Base-by-base conservation (phyloP, 805 yeast genomes). In the Zygosaccharomyces gambellarensis region DNA sequence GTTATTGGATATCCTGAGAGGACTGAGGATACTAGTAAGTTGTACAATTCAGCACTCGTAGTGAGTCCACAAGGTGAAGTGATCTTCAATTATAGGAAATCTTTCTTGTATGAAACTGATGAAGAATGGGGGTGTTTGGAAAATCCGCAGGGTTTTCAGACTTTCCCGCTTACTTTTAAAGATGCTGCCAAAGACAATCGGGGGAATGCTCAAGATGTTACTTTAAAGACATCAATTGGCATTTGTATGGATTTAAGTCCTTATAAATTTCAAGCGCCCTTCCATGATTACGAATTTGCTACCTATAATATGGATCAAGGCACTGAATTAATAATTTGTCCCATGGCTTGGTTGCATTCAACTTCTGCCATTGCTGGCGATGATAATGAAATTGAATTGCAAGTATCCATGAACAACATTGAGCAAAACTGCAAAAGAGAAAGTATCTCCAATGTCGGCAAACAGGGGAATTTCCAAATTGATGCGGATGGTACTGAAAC, bases 181-280 rank as follows among this genome's bases (percentile, higher is more conserved):
- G 42, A 53, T 8, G 59, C 46, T 14, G 55, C 47, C 4, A 49
- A 47, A 9, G 49, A 44, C 30, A n/a, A 36, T 10, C 36, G 32
- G 11, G 55, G 55, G 4, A 40, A 60, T 23, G 22, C 60, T 30
- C 52, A 50, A 45, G 68, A 67, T 22, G 53, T 60, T 12, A 54
- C 54, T 19, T 56, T 78, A 5, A 74, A 64, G 31, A 70, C 85
- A 1, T 75, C 82, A 30, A 73, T 90, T 47, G 98, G 97, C 0
- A 89, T 90, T 5, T 90, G 98, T 64, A 90, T 90, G 97, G 98
- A 90, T 68, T 66, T 90, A 53, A 90, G 87, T 63, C 96, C 97
- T 0, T 85, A 87, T 64, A 75, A 86, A 62, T 90, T 90, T 64
- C 72, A 78, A 54, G 89, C 96, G 1, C 90, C 95, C 1, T 90